Conservation (phyloP, 495 filamentous ascomycete genomes). For the Podospora fimiseda region DNA sequence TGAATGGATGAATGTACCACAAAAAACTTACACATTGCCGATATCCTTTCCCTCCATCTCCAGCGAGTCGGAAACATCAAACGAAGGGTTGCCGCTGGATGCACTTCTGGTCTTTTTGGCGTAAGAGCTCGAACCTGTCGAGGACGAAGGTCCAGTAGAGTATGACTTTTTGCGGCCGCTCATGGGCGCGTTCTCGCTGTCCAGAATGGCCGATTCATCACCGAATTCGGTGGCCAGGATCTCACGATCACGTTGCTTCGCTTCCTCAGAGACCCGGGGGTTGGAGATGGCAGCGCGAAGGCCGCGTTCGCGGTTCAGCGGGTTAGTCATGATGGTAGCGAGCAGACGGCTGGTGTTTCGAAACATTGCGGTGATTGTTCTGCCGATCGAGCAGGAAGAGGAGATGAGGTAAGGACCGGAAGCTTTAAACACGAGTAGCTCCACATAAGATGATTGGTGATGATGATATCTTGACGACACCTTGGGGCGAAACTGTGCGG, state of each 20-base stretch:
- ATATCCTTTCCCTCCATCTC: conserved; percentile 15
- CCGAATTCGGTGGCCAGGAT: conserved; percentile 16
- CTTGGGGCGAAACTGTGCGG: too few species aligned
- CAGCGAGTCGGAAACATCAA: background rate
- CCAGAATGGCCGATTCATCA: background rate
- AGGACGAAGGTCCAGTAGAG: conserved; percentile 4
- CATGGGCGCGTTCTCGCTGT: background rate
- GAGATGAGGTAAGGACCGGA: background rate
- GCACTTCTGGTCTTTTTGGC: conserved; percentile 13
- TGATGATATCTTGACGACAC: background rate
- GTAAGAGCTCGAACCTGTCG: background rate
- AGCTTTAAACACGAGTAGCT: background rate
- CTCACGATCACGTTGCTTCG: conserved; percentile 36
- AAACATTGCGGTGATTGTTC: background rate
- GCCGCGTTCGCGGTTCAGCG: conserved; percentile 25
- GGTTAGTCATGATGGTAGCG: conserved; percentile 15
- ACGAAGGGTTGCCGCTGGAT: conserved; percentile 8
- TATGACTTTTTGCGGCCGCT: conserved; percentile 7
- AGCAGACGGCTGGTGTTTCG: background rate
- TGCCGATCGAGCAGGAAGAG: background rate
- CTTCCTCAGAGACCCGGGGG: conserved; percentile 38
- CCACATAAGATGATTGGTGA: background rate
- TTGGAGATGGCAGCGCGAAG: conserved; percentile 26
- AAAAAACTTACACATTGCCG: conserved; percentile 16
- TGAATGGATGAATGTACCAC: background rate